phyloP scores from a whole-genome alignment of 2,329 filamentous ascomycete species.

The Colletotrichum tanaceti region DNA sequence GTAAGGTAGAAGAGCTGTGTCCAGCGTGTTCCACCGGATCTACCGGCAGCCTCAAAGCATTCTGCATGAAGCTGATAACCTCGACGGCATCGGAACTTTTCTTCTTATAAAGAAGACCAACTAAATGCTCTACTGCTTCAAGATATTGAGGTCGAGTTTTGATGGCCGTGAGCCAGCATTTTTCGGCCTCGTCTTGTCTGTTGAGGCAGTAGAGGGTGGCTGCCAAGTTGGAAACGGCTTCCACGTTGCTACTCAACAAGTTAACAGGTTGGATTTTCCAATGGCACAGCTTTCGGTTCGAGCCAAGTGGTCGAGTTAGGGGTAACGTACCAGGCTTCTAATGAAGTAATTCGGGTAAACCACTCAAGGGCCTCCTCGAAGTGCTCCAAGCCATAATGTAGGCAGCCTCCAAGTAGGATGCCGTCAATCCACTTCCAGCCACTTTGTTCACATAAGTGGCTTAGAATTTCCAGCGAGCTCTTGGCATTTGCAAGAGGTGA shows the following conservation, averaged over 20 bases:
- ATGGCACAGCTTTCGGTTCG: background rate
- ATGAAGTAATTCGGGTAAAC: conserved; percentile 73
- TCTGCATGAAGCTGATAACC: conserved; percentile 87
- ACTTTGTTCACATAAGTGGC: conserved; percentile 80
- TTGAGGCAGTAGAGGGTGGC: conserved; percentile 88
- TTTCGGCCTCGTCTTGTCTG: conserved; percentile 84
- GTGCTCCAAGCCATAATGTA: conserved; percentile 89
- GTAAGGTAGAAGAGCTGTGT: conserved; percentile 5
- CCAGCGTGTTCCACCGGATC: conserved; percentile 52
- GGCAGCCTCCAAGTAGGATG: conserved; percentile 88
- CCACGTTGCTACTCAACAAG: conserved; percentile 74
- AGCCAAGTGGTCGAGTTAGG: background rate
- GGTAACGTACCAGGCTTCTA: conserved; percentile 65
- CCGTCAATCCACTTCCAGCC: conserved; percentile 93
- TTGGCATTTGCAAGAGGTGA: conserved; percentile 60
- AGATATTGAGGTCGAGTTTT: conserved; percentile 87
- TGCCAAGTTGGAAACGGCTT: conserved; percentile 93
- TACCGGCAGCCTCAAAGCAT: conserved; percentile 61
- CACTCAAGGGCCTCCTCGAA: conserved; percentile 81
- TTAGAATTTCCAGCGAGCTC: conserved; percentile 77
- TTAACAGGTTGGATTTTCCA: background rate
- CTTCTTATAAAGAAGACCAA: conserved; percentile 87
- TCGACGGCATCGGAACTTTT: conserved; percentile 86
- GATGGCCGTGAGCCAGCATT: conserved; percentile 87
- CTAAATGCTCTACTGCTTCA: conserved; percentile 93